Evolutionary conservation across 768 basidiomycete species (phyloP), one percentile per base, ranked within the genome.

Genomic region (Amanita exitialis): DNA sequence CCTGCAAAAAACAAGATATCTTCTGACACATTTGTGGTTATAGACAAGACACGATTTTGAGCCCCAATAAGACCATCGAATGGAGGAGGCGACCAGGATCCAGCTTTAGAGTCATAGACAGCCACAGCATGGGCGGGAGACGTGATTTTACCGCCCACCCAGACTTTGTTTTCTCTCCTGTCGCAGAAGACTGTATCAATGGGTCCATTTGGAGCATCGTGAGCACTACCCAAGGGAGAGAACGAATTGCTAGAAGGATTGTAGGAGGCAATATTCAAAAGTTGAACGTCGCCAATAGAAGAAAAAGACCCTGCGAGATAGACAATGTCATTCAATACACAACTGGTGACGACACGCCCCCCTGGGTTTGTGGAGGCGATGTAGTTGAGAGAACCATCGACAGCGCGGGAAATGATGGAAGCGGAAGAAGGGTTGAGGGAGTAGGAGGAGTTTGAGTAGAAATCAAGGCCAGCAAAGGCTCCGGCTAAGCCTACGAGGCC

Each of bases 401-500:
- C 53, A 16, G 76, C 69, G 54, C 83, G 84, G 36, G 79, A 75
- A 55, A 90, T 72, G 43, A 91, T 71, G 36, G 90, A 84, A 12
- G 88, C 78, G 43, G 79, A 75, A 1, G 83, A 71, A 23, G 88
- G 72, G 65, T 92, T 82, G 64, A 86, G 83, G 30, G 80, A 61
- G 57, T 77, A 61, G 44, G 68, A 61, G 28, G 78, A 65, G 52
- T 77, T 78, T 61, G 80, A 70, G 73, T 86, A 83, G 52, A 93
- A 61, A 61, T 85, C 86, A 54, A 99, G 71, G 41, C 93, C 95
- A 20, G 86, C 78, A 62, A 97, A 99, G 30, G 87, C 75, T 52
- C 95, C 95, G 23, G 84, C 82, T 37, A 97, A 74, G 51, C 83
- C 92, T 45, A 97, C 92, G 49, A 76, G 83, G 56, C 95, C 95